Conservation (phyloP, 129 eudicot genomes). For the Dittrichia graveolens region DNA sequence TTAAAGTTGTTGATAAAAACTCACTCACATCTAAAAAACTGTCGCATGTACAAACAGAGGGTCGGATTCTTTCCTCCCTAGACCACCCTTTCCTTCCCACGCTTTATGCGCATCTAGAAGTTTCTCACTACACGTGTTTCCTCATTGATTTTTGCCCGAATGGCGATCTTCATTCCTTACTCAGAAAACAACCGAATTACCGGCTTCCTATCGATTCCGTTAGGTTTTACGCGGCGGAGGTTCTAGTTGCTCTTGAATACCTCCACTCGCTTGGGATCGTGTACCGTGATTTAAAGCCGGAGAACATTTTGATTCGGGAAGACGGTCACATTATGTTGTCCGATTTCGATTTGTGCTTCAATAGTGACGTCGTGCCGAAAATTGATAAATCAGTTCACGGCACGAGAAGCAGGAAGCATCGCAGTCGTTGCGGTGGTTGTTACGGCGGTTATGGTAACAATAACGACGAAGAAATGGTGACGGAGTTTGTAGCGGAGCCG, state of each 20-base stretch:
- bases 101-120: constrained; percentile 80
- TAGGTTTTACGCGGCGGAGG: constrained; percentile 69
- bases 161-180: constrained; percentile 73
- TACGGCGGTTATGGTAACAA: neutral
- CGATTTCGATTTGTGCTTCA: constrained; percentile 82
- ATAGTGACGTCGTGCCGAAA: constrained; percentile 53
- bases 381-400: constrained; percentile 36
- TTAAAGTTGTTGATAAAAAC: constrained; percentile 74
- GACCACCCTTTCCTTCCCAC: constrained; percentile 94
- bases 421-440: neutral
- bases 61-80: constrained; percentile 56
- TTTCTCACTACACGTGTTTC: constrained; percentile 73
- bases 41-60: constrained; percentile 70
- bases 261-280: constrained; percentile 74
- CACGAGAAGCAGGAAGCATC: neutral
- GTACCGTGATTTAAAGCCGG: constrained; percentile 86
- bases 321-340: constrained; percentile 95
- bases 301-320: constrained; percentile 75
- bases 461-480: constrained; percentile 41
- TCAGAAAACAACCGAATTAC: constrained; percentile 64
- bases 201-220: constrained; percentile 57
- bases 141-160: constrained; percentile 79
- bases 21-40: constrained; percentile 55
- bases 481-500: constrained; percentile 87
- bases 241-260: constrained; percentile 71